Percentiles rank a stretch among this genome's conserved stretches.
Conservation (phyloP, 202 grass and related monocot species). For the Sporobolus alterniflorus region DNA sequence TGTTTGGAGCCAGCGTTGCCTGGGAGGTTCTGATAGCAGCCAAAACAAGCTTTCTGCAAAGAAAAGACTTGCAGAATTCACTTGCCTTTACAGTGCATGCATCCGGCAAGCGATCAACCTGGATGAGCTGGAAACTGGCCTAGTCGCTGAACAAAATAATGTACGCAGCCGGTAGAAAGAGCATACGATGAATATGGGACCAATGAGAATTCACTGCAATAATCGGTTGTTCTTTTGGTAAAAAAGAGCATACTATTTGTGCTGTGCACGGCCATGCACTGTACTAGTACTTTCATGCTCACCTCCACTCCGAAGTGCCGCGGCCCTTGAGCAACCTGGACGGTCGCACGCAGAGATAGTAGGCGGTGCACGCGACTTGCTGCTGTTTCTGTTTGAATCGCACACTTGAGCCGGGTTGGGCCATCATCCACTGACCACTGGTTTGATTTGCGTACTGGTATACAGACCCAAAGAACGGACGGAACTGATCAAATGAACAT, state of each 20-base stretch:
- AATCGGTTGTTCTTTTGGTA: background rate
- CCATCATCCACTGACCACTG: background rate
- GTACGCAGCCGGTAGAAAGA: constrained; percentile 31
- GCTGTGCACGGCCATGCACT: background rate
- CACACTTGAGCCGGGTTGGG: background rate
- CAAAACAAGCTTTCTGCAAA: constrained; percentile 37
- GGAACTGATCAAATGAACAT: background rate
- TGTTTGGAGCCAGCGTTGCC: constrained; percentile 7
- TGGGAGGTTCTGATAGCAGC: constrained; percentile 11
- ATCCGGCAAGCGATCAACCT: constrained; percentile 25
- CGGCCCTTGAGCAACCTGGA: background rate
- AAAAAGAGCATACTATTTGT: background rate
- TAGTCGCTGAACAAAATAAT: constrained; percentile 43
- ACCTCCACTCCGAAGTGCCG: background rate
- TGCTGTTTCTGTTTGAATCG: background rate
- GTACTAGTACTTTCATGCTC: background rate
- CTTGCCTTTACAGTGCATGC: constrained; percentile 48
- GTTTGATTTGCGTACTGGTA: background rate
- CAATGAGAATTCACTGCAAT: too few species aligned
- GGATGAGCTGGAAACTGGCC: constrained; percentile 53
- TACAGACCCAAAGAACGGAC: background rate
- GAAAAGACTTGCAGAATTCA: constrained; percentile 40
- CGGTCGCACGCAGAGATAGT: background rate
- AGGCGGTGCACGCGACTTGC: too few species aligned
- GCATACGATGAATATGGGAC: constrained; percentile 23